These are phyloP conservation scores for Penicillium sp. DNA, from an alignment of 2,329 filamentous ascomycete species.

Conservation along the genomic window DNA sequence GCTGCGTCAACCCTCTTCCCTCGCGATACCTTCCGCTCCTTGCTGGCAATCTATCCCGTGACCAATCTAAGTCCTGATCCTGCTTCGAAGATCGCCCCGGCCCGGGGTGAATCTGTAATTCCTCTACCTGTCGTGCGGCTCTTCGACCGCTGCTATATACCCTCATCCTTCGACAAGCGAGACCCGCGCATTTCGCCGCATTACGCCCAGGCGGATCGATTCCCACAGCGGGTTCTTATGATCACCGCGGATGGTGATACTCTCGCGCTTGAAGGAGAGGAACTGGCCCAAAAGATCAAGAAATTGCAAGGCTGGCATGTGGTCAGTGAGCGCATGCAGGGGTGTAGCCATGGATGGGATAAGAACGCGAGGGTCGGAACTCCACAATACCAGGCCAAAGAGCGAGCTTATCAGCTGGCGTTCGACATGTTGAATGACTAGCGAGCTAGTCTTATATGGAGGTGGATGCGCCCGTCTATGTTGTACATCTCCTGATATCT, in stretches of 20 bases:
- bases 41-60: slow-evolving; percentile 35
- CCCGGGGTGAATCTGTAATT: slow-evolving; percentile 18
- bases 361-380: slow-evolving; percentile 30
- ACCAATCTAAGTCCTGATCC: slow-evolving; percentile 23
- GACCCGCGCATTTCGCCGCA: slow-evolving; percentile 34
- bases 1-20: slow-evolving; percentile 29
- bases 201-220: slow-evolving; percentile 23
- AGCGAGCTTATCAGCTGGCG: slow-evolving; percentile 34
- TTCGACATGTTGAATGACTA: slow-evolving; percentile 28
- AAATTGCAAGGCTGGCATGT: slow-evolving; percentile 21
- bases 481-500: too few relatives aligned
- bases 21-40: slow-evolving; percentile 27
- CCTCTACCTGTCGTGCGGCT: slow-evolving; percentile 24
- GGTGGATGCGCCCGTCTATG: too few relatives aligned
- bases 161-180: slow-evolving; percentile 19
- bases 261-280: slow-evolving; percentile 30
- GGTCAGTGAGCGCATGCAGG: slow-evolving; percentile 32
- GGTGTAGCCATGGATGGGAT: slow-evolving; percentile 40
- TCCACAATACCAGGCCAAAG: slow-evolving; percentile 27
- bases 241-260: slow-evolving; percentile 30
- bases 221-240: slow-evolving; percentile 29
- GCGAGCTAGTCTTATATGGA: neutral
- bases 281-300: slow-evolving; percentile 25
- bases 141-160: slow-evolving; percentile 31
- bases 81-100: slow-evolving; percentile 21